Evolutionary conservation across 495 filamentous ascomycete species (phyloP).

Genomic region (Penicillium arizonense): DNA sequence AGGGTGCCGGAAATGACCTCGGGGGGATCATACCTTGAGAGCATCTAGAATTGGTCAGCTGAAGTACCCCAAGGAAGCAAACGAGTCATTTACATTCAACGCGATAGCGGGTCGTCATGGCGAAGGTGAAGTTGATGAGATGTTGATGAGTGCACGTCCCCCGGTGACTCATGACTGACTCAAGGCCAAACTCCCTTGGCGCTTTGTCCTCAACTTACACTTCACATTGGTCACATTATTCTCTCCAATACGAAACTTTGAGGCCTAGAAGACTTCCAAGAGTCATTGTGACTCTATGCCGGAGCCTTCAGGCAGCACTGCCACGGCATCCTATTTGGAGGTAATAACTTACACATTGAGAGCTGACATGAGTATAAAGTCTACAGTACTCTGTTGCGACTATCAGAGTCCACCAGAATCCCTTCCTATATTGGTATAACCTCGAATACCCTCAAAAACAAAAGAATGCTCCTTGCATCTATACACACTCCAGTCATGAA

Average conservation of each 20-base stretch:
- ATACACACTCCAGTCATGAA: slow-evolving; percentile 5
- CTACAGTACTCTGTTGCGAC: no score
- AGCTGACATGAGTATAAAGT: no score
- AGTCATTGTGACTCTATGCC: neutral
- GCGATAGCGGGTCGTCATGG: slow-evolving; percentile 86
- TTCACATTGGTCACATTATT: neutral
- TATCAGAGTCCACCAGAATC: no score
- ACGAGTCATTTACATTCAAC: slow-evolving; percentile 69
- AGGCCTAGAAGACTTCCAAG: neutral
- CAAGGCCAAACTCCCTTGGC: neutral
- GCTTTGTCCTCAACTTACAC: neutral
- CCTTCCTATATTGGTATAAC: no score
- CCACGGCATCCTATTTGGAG: neutral
- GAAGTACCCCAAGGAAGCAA: neutral
- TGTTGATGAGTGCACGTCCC: slow-evolving; percentile 5
- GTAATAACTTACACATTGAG: no score
- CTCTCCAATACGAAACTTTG: neutral
- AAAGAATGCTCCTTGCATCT: neutral
- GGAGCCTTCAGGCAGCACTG: slow-evolving; percentile 13
- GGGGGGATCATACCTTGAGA: slow-evolving; percentile 55
- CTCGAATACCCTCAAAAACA: neutral
- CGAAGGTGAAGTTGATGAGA: slow-evolving; percentile 9
- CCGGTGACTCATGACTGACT: neutral
- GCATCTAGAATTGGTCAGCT: slow-evolving; percentile 58
- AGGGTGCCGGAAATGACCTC: neutral